These are phyloP conservation scores for Auriscalpium microsporum DNA, from an alignment of 768 basidiomycete genomes.

Conservation along the genomic window DNA sequence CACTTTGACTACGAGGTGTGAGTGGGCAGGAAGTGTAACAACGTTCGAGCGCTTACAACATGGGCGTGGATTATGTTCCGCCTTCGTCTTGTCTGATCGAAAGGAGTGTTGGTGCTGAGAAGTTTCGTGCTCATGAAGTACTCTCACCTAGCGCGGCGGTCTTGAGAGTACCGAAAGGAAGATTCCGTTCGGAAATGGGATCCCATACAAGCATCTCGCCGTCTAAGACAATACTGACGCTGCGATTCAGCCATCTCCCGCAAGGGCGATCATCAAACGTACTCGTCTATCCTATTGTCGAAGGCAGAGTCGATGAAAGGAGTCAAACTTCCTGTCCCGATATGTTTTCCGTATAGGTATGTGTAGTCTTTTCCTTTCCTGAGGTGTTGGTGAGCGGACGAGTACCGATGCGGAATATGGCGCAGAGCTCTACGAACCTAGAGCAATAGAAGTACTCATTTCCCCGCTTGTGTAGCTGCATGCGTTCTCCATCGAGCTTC, in stretches of 20 bases:
- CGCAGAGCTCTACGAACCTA: conserved; percentile 36
- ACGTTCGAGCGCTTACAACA: conserved; percentile 57
- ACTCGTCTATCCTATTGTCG: conserved; percentile 74
- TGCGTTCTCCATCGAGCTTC: conserved; percentile 94
- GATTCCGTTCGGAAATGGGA: conserved; percentile 75
- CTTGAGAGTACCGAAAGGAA: conserved; percentile 92
- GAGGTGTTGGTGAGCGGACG: neutral
- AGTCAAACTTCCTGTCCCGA: conserved; percentile 80
- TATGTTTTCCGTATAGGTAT: conserved; percentile 81
- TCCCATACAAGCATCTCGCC: conserved; percentile 99
- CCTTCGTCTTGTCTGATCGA: conserved; percentile 56
- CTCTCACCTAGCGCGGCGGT: conserved; percentile 73
- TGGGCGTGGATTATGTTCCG: conserved; percentile 70
- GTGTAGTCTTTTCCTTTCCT: conserved; percentile 92
- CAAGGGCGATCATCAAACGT: conserved; percentile 20
- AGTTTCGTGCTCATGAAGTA: neutral
- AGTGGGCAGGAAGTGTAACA: neutral
- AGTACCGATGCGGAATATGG: neutral
- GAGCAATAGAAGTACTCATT: conserved; percentile 92
- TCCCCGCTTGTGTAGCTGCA: conserved; percentile 90
- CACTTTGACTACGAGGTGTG: conserved; percentile 68
- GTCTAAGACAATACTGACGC: conserved; percentile 77
- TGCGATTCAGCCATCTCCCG: neutral
- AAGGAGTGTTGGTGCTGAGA: neutral
- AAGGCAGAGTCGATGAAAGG: conserved; percentile 77